Conservation (phyloP, 2,329 filamentous ascomycete species). For the Xylaria sp. region DNA sequence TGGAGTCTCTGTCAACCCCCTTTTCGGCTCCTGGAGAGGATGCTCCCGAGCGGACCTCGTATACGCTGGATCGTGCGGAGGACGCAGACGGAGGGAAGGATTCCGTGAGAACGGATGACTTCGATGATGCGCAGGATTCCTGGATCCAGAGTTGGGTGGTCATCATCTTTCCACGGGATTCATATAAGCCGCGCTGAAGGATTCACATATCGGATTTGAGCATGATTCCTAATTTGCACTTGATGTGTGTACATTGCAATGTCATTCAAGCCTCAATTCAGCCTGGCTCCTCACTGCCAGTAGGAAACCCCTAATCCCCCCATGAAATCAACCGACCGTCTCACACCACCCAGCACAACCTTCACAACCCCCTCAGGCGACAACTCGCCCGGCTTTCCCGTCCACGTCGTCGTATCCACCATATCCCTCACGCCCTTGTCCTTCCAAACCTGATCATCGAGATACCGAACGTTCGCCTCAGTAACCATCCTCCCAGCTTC, state of each 20-base stretch:
- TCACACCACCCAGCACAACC: slow-evolving; percentile 57
- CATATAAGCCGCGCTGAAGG: too few species aligned
- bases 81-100: neutral
- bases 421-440: slow-evolving; percentile 58
- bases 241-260: neutral
- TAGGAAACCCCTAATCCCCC: slow-evolving; percentile 5
- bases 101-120: too few species aligned
- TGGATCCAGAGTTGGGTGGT: too few species aligned
- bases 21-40: neutral
- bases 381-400: slow-evolving; percentile 36
- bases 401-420: slow-evolving; percentile 67
- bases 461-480: slow-evolving; percentile 42
- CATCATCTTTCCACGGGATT: too few species aligned
- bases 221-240: too few species aligned
- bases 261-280: neutral
- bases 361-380: slow-evolving; percentile 60
- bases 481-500: slow-evolving; percentile 46
- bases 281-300: neutral
- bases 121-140: too few species aligned
- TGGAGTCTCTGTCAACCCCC: slow-evolving; percentile 10
- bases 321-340: slow-evolving; percentile 23
- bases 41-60: slow-evolving; percentile 12
- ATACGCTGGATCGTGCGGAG: slow-evolving; percentile 11
- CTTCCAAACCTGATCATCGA: slow-evolving; percentile 57
- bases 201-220: too few species aligned